These are phyloP conservation scores for Gyrodon lividus DNA, from an alignment of 768 basidiomycete genomes.

Conservation along the genomic window DNA sequence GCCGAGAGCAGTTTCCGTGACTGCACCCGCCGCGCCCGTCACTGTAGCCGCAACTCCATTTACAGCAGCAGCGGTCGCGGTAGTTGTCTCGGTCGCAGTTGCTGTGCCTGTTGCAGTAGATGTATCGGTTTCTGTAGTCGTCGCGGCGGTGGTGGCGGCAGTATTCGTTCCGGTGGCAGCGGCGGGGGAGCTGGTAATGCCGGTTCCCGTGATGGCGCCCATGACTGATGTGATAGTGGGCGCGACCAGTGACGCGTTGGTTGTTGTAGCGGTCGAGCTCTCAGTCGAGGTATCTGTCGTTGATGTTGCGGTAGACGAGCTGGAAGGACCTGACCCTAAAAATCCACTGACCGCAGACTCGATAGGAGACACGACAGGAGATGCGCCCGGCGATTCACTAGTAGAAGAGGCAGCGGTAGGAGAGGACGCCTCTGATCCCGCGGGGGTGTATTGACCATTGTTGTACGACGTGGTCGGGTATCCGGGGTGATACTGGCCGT, in stretches of 20 bases:
- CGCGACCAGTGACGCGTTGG: background rate
- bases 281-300: background rate
- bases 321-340: background rate
- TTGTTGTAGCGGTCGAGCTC: background rate
- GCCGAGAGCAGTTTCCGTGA: background rate
- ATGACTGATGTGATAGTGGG: background rate
- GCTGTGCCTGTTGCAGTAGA: background rate
- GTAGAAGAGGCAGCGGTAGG: too few species aligned
- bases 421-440: too few species aligned
- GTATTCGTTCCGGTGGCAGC: background rate
- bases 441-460: conserved; percentile 12
- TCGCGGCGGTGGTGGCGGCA: background rate
- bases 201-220: background rate
- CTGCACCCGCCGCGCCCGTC: background rate
- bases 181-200: background rate
- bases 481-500: conserved; percentile 21
- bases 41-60: background rate
- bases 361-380: background rate
- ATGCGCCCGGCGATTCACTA: too few species aligned
- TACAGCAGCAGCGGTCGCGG: background rate
- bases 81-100: background rate
- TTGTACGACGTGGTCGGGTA: conserved; percentile 21
- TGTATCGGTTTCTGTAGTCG: background rate
- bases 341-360: background rate
- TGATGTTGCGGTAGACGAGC: background rate